Percentiles rank a stretch among this genome's conserved stretches.
Evolutionary conservation across 1,284 basidiomycete species (phyloP).

Genomic region (Malassezia vespertilionis): DNA sequence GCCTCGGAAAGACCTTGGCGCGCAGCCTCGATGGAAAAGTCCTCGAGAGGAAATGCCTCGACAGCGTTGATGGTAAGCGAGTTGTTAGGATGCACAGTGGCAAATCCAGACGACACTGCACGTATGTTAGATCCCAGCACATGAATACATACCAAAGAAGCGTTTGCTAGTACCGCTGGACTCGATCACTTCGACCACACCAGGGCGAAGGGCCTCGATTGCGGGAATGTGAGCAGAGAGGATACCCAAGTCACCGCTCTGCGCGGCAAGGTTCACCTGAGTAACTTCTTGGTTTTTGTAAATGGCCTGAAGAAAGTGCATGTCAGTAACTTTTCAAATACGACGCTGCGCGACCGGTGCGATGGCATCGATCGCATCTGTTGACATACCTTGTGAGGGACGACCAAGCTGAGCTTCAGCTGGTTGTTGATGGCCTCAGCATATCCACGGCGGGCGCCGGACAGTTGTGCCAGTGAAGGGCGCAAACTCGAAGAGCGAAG

Average conservation of each 20-base stretch:
- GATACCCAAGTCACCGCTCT: conserved; percentile 46
- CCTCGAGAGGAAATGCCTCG: conserved; percentile 84
- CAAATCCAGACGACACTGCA: conserved; percentile 88
- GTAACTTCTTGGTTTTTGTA: conserved; percentile 37
- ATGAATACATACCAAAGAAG: conserved; percentile 32
- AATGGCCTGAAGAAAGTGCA: conserved; percentile 28
- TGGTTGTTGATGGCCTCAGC: conserved; percentile 46
- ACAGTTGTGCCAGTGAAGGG: conserved; percentile 7
- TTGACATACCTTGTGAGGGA: conserved; percentile 22
- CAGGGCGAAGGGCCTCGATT: conserved; percentile 45
- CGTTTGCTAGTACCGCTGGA: conserved; percentile 39
- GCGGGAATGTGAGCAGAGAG: conserved; percentile 44
- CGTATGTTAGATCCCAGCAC: neutral
- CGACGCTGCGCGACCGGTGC: neutral
- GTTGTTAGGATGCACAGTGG: conserved; percentile 96
- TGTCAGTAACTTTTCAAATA: too few species aligned
- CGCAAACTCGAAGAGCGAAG: conserved; percentile 14
- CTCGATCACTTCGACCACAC: conserved; percentile 45
- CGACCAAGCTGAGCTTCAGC: conserved; percentile 43
- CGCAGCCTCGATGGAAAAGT: conserved; percentile 82
- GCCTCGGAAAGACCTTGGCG: conserved; percentile 82
- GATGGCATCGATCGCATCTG: neutral
- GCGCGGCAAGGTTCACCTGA: conserved; percentile 40
- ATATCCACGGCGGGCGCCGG: conserved; percentile 41
- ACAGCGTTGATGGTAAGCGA: conserved; percentile 90